phyloP scores from a whole-genome alignment of 805 yeast species.

The Wickerhamomyces hampshirensis region DNA sequence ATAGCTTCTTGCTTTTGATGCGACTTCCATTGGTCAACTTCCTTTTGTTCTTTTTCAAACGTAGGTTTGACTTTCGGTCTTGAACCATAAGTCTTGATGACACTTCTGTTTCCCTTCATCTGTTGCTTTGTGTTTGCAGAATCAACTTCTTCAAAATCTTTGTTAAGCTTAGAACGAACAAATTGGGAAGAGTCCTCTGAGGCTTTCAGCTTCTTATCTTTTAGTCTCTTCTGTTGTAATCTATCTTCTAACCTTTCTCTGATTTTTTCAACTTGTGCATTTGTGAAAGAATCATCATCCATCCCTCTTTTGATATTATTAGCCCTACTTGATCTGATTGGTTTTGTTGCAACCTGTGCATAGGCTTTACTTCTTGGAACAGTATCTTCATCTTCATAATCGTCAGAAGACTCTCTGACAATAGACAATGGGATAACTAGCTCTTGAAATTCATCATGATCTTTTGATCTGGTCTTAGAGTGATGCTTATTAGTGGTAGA shows the following conservation, averaged over 20 bases:
- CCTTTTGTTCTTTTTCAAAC: background rate
- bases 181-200: constrained; percentile 3
- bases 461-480: background rate
- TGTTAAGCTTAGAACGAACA: constrained; percentile 7
- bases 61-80: constrained; percentile 3
- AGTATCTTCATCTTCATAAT: background rate
- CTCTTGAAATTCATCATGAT: constrained; percentile 7
- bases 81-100: background rate
- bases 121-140: background rate
- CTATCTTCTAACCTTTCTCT: constrained; percentile 14
- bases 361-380: constrained; percentile 19
- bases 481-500: too few relatives aligned
- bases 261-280: constrained; percentile 12
- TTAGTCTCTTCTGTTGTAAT: constrained; percentile 15
- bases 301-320: background rate
- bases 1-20: background rate
- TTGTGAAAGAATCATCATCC: constrained; percentile 3
- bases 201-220: constrained; percentile 10
- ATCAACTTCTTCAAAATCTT: constrained; percentile 1
- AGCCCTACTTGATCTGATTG: constrained; percentile 1
- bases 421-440: constrained; percentile 1
- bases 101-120: constrained; percentile 1
- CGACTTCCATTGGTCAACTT: constrained; percentile 5
- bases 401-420: constrained; percentile 1
- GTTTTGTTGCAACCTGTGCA: constrained; percentile 13